Base-by-base conservation (phyloP, 202 grass and related monocot genomes). In the Schoenoplectus triqueter region DNA sequence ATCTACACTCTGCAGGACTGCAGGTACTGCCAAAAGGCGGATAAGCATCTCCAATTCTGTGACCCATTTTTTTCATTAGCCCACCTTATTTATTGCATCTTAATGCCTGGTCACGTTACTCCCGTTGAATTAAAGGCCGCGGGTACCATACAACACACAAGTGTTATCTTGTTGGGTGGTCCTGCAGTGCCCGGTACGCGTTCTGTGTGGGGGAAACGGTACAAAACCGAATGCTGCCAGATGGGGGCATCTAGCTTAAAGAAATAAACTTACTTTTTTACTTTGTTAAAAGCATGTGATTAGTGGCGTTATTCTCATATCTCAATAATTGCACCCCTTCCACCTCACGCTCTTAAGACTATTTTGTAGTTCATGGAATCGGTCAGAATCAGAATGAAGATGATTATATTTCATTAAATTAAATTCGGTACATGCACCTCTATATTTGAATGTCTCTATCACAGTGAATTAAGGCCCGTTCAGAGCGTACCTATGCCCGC, bases 151-250 rank as follows among this genome's bases (percentile, higher is more conserved):
- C 31, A 60, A 79, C 14, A 79, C 61, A 61, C 75, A 79, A 79
- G 55, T 79, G 75, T 59, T 79, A 79, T 79, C 75, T 79, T 78
- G 54, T 78, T 79, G 55, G 75, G 55, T 79, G 75, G 75, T 79
- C 55, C 55, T 45, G 54, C 55, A 55, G 75, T 79, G 14, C 31
- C 75, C 75, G 54, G 54, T 79, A 79, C 74, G 31, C 9, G 54
- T 75, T 75, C 6, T 68, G 65, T 68, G 65, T 57, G 31, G 47
- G 54, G 2, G 42, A 68, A 42, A 31, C 74, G 54, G 74, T 61
- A 59, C 55, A 61, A 45, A 79, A 5, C 52, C 21, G n/a, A 17
- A 45, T 76, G 45, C 47, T 56, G 2, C 11, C 52, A 57, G 73
- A 77, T 20, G 51, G 51, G 52, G 21, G 4, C 14, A 49, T 56